Evolutionary conservation across 805 yeast genomes (phyloP), one percentile per base, ranked within the genome.

Genomic region (Kluyveromyces lactis): DNA sequence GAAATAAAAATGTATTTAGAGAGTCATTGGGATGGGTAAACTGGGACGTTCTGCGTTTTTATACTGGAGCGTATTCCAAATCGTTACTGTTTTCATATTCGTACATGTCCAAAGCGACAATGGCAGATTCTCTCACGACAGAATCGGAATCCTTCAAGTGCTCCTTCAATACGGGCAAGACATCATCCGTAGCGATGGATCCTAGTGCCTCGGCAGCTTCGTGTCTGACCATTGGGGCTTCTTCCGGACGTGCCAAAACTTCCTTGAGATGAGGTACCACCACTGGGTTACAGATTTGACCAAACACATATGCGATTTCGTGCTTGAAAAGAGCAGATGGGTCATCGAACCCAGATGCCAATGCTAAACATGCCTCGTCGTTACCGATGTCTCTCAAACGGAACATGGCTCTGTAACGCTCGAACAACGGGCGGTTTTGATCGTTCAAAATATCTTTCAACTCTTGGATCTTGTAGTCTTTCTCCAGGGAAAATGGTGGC

Each of bases 191-290:
- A 19, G 96, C 97, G 59, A 92, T 92, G 21, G 95, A 77, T 19
- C 98, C 98, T 53, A 94, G 72, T 18, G 98, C 98, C 67, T 92
- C 99, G 18, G 97, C 98, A 42, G 97, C 98, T 68, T 92, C 99
- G 60, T 92, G 99, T 67, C 99, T 82, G 26, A 94, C 98, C 99
- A 92, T 92, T 47, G 94, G 95, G 39, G 95, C 97, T 68, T 92
- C 96, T 12, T 64, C 56, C 43, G 71, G 75, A 61, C 85, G 77
- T 51, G 78, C 78, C 52, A 94, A 73, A 3, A 92, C 86, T 64
- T 85, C 79, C 42, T 86, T 73, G 46, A 94, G 74, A 16, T 90
- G 71, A 29, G 97, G 95, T 26, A 92, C 95, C 28, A 94, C 80
- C 27, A 80, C 85, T 19, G 97, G 96, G 63, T 85, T 86, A 60